A percentile compares a stretch with the other conserved stretches of the same genome.
These are phyloP conservation scores for Botryotinia narcissicola DNA, from an alignment of 2,329 filamentous ascomycete species.

Conservation along the genomic window DNA sequence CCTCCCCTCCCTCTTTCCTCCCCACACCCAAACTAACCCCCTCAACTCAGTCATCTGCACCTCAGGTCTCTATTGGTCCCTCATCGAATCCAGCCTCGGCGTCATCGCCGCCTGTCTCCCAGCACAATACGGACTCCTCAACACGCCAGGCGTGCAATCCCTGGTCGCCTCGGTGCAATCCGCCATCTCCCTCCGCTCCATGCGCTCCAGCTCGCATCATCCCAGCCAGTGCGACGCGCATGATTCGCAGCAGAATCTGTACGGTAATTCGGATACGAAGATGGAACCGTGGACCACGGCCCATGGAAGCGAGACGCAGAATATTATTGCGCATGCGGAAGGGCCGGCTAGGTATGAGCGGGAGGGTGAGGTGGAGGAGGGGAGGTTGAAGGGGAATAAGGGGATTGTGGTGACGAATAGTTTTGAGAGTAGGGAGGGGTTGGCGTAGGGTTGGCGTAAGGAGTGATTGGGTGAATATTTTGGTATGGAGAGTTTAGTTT, in stretches of 20 bases:
- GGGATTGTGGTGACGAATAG: conserved; percentile 17
- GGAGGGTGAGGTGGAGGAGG: not conserved
- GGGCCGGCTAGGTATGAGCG: conserved; percentile 2
- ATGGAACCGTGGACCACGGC: not conserved
- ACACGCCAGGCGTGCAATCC: not conserved
- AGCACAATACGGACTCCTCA: conserved; percentile 17
- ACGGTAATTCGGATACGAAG: not conserved
- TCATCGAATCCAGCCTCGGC: conserved; percentile 17
- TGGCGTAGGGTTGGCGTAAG: not conserved
- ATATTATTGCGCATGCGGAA: conserved; percentile 8
- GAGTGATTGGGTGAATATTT: not conserved
- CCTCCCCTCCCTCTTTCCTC: not conserved
- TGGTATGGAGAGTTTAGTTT: not conserved
- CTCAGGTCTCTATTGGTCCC: conserved; percentile 13
- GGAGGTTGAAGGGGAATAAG: not conserved
- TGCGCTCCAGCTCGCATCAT: not conserved
- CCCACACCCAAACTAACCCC: not conserved
- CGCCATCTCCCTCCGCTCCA: not conserved
- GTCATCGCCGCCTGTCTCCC: conserved; percentile 17
- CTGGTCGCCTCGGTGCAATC: conserved; percentile 4
- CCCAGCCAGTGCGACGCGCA: not conserved
- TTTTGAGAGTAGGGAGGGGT: conserved; percentile 14
- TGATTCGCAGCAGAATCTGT: not conserved
- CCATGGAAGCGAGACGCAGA: not conserved
- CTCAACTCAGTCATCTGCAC: not conserved